A percentile compares a stretch with the other conserved stretches of the same genome.
Evolutionary conservation across 1,284 basidiomycete species (phyloP).

Genomic region (Cutaneotrichosporon curvatum): DNA sequence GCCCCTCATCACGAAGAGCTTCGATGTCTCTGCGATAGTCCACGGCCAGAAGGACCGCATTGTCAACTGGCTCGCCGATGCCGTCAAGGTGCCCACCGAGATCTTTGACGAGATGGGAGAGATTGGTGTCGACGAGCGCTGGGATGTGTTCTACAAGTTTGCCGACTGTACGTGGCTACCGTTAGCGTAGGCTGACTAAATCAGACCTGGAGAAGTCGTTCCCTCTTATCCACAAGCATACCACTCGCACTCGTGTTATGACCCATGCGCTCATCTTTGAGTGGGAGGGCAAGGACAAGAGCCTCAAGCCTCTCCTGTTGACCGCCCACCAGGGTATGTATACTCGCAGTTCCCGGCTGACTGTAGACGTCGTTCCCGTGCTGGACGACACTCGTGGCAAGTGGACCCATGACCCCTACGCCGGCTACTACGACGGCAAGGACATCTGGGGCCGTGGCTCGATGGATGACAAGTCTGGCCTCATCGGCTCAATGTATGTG

Average conservation of each 20-base stretch:
- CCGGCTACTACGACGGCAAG: conserved; percentile 58
- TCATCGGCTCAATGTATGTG: conserved; percentile 54
- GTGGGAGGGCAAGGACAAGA: conserved; percentile 55
- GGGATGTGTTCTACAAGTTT: conserved; percentile 44
- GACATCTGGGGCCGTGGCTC: conserved; percentile 58
- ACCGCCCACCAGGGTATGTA: conserved; percentile 55
- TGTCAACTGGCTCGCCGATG: conserved; percentile 32
- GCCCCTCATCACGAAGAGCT: conserved; percentile 4
- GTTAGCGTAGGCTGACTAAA: background rate
- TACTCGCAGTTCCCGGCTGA: background rate
- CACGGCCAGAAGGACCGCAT: conserved; percentile 29
- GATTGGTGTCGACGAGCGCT: conserved; percentile 43
- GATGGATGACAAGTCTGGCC: conserved; percentile 57
- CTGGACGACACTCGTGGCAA: conserved; percentile 51
- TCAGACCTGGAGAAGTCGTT: conserved; percentile 42
- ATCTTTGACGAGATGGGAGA: conserved; percentile 43
- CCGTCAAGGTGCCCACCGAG: conserved; percentile 43
- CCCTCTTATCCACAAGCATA: conserved; percentile 48
- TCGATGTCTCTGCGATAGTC: conserved; percentile 21
- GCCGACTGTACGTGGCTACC: conserved; percentile 34
- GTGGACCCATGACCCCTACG: conserved; percentile 60
- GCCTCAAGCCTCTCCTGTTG: conserved; percentile 60
- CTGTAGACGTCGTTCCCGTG: conserved; percentile 53
- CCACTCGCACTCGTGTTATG: conserved; percentile 56
- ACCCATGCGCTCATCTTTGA: conserved; percentile 60